phyloP scores from a whole-genome alignment of 2,329 filamentous ascomycete species.

The Venturia carpophila region DNA sequence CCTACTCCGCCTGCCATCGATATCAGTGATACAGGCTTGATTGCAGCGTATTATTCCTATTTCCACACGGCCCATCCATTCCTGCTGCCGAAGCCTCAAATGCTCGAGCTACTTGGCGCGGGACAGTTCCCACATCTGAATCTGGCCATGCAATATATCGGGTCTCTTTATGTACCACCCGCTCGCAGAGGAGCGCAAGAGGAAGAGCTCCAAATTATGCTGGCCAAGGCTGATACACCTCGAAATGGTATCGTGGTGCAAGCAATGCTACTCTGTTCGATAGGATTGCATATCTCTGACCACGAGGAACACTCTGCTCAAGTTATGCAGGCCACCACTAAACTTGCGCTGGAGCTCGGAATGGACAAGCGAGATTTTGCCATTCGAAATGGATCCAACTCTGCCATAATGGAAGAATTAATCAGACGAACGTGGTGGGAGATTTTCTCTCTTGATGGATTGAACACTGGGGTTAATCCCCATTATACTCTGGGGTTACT shows the following conservation, averaged over 20 bases:
- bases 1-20: constrained; percentile 8
- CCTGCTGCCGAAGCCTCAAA: constrained; percentile 41
- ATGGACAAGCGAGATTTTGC: constrained; percentile 66
- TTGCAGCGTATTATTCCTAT: constrained; percentile 48
- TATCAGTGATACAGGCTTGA: not conserved
- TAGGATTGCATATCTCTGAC: constrained; percentile 64
- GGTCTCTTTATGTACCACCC: constrained; percentile 45
- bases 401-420: constrained; percentile 68
- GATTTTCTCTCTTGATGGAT: constrained; percentile 70
- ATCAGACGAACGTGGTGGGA: constrained; percentile 91
- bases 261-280: constrained; percentile 65
- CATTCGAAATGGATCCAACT: constrained; percentile 52
- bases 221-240: constrained; percentile 28
- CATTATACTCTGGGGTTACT: constrained; percentile 63
- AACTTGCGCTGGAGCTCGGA: constrained; percentile 66
- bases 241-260: constrained; percentile 57
- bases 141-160: constrained; percentile 50
- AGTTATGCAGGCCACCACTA: constrained; percentile 59
- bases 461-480: constrained; percentile 73
- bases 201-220: constrained; percentile 28
- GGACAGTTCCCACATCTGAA: constrained; percentile 38
- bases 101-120: constrained; percentile 35
- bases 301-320: constrained; percentile 62
- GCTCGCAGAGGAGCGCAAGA: constrained; percentile 40
- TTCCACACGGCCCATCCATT: constrained; percentile 52